phyloP scores from a whole-genome alignment of 352 stramenopile genomes.

The Saprolegnia diclina region DNA sequence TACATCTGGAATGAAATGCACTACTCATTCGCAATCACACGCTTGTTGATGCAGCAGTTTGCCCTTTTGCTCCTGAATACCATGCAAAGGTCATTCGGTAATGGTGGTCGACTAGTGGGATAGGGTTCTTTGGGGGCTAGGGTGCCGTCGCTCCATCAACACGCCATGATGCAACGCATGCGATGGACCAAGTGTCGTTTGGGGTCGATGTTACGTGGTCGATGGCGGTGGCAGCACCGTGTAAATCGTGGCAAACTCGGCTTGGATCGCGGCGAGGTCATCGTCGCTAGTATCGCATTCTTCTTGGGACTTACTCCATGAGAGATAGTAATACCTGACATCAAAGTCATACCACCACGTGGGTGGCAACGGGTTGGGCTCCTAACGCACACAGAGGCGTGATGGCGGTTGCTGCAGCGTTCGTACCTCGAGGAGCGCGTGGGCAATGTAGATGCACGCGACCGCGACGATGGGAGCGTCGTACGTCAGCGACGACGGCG shows the following conservation, averaged over 20 bases:
- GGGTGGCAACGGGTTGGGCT: background rate
- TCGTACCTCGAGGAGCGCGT: slow-evolving; percentile 3
- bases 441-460: slow-evolving; percentile 12
- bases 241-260: slow-evolving; percentile 16
- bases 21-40: too few relatives aligned
- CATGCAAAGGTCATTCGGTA: too few relatives aligned
- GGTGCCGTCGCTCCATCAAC: too few relatives aligned
- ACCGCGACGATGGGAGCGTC: slow-evolving; percentile 9
- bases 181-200: too few relatives aligned
- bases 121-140: too few relatives aligned
- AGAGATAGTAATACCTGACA: slow-evolving; percentile 18
- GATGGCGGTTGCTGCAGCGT: background rate
- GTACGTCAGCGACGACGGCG: slow-evolving; percentile 1
- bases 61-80: too few relatives aligned
- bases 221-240: background rate
- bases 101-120: too few relatives aligned
- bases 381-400: background rate
- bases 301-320: background rate
- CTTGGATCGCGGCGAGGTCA: slow-evolving; percentile 17
- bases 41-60: too few relatives aligned
- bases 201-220: background rate
- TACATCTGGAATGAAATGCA: too few relatives aligned
- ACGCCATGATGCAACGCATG: too few relatives aligned
- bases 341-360: slow-evolving; percentile 26
- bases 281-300: slow-evolving; percentile 12